Base-by-base conservation (phyloP, 1,284 basidiomycete species). In the Waitea zeae region DNA sequence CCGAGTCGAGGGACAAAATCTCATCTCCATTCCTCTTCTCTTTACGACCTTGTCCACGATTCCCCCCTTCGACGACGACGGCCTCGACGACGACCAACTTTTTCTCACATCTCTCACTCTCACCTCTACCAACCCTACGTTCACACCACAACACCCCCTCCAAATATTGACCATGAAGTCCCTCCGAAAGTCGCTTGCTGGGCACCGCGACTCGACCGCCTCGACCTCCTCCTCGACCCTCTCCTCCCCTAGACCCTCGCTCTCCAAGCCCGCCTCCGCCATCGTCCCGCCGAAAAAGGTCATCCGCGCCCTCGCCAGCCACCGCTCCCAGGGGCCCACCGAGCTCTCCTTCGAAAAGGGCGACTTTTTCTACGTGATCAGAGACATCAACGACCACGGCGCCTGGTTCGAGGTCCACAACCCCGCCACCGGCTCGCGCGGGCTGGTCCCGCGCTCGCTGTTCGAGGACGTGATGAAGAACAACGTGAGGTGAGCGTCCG, bases 291-390 rank as follows among this genome's bases (percentile, higher is more conserved):
- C 95, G 1, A 84, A 93, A 58, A 93, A 90, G 53, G 92, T 97
- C 49, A 95, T 99, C 48, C 79, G 86, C 39, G 92, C 95, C 4
- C 63, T 83, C 41, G 55, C 66, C 17, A 53, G 67, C 14, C 78
- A 90, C 58, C 59, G 67, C 30, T 74, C 86, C 2, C 64, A 68
- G 37, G 71, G 77, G 0, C 84, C 89, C 1, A 79, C 87, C 49
- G 82, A 97, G 49, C 72, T 99, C 36, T 75, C 83, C 30, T 98
- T 97, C 52, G 65, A 73, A 44, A 83, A 84, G 56, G 95, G 95
- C 41, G 95, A 99, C 60, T 97, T 97, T 58, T 97, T 96, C 62
- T 87, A 97, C 57, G 92, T 98, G 39, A 65, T 87, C 22, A 72
- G 73, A 42, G 87, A 93, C 46, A 60, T 67, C 12, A 61, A 72